These are phyloP conservation scores for Sapria himalayana DNA, from an alignment of 345 rosid species.

Conservation along the genomic window DNA sequence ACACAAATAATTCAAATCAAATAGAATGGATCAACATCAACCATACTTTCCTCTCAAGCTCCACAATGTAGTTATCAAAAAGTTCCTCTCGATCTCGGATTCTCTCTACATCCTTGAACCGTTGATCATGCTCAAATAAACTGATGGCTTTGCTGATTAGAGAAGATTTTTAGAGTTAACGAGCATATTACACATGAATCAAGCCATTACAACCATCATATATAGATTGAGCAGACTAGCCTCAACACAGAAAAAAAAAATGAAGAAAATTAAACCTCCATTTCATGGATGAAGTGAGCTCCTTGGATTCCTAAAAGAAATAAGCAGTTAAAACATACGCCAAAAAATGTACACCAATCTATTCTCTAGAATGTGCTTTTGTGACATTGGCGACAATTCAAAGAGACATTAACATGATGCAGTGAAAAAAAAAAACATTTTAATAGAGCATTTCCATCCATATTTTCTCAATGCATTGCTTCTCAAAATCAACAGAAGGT, in stretches of 20 bases:
- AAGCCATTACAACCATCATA: neutral
- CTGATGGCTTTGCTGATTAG: conserved; percentile 58
- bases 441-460: too few relatives aligned
- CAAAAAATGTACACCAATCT: too few relatives aligned
- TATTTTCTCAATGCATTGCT: too few relatives aligned
- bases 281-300: conserved; percentile 67
- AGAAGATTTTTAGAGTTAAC: conserved; percentile 12
- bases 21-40: too few relatives aligned
- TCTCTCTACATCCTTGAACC: conserved; percentile 86
- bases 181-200: neutral
- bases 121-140: conserved; percentile 82
- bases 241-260: conserved; percentile 1
- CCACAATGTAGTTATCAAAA: conserved; percentile 65
- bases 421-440: conserved; percentile 2
- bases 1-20: too few relatives aligned
- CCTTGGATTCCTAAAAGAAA: conserved; percentile 48
- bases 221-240: conserved; percentile 3
- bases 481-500: too few relatives aligned
- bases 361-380: too few relatives aligned
- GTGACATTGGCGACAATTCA: conserved; percentile 9
- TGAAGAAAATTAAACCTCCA: conserved; percentile 46
- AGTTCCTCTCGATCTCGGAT: conserved; percentile 80
- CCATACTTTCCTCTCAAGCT: conserved; percentile 90
- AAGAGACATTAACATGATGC: conserved; percentile 6
- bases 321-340: too few relatives aligned